Evolutionary conservation across 306 rosid species (phyloP).

Genomic region (Amphicarpaea edgeworthii): DNA sequence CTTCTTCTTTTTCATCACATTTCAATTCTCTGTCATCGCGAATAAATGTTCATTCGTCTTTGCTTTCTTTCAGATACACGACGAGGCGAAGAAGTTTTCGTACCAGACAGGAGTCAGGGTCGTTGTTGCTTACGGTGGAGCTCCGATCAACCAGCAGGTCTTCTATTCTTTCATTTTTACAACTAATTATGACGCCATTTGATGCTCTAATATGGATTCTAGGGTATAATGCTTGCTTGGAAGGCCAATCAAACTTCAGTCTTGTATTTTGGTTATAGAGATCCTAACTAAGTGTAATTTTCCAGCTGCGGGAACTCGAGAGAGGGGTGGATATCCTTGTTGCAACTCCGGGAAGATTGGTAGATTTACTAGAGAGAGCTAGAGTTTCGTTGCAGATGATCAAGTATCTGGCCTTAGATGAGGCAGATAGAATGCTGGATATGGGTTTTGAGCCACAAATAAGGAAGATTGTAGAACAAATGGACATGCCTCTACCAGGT

Average conservation of each 20-base stretch:
- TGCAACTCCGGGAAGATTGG: conserved; percentile 96
- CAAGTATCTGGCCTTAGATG: conserved; percentile 55
- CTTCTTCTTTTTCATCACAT: not conserved
- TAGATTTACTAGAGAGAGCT: conserved; percentile 91
- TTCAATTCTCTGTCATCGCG: not conserved
- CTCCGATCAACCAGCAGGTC: conserved; percentile 91
- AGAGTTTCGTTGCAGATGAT: conserved; percentile 81
- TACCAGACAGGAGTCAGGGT: conserved; percentile 92
- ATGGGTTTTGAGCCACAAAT: conserved; percentile 63
- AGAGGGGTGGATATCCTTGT: conserved; percentile 96
- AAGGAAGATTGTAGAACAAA: conserved; percentile 62
- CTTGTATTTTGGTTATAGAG: not conserved
- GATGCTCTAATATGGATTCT: no score
- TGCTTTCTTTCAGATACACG: conserved; percentile 68
- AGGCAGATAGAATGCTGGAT: conserved; percentile 61
- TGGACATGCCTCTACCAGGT: conserved; percentile 93
- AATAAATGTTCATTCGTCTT: not conserved
- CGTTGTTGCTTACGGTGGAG: conserved; percentile 94
- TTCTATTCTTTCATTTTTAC: no score
- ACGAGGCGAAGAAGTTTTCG: conserved; percentile 74
- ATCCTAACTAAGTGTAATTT: conserved; percentile 41
- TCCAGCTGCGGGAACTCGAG: conserved; percentile 88
- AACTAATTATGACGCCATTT: no score
- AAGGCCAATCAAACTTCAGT: no score
- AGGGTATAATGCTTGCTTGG: no score